These are phyloP conservation scores for Trichoderma atrobrunneum DNA, from an alignment of 2,329 filamentous ascomycete species.

Conservation along the genomic window DNA sequence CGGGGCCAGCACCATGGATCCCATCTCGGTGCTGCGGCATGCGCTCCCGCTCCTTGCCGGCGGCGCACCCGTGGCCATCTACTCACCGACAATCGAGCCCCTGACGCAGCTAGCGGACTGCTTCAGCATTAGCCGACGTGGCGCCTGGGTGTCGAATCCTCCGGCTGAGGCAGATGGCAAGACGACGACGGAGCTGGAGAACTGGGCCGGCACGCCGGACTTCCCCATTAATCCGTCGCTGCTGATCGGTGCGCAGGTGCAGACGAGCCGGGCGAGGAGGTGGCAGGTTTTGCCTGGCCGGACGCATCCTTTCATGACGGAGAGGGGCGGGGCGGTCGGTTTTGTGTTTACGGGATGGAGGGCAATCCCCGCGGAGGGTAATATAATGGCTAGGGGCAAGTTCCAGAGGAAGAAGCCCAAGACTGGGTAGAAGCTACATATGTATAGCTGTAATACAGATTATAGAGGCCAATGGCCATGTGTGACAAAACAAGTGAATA, in stretches of 20 bases:
- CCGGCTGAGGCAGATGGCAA: conserved; percentile 46
- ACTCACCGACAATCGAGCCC: conserved; percentile 77
- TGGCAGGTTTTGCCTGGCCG: conserved; percentile 92
- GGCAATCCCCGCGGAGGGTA: conserved; percentile 75
- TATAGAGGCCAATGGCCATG: background rate
- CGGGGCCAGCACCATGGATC: conserved; percentile 79
- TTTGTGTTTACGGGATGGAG: conserved; percentile 83
- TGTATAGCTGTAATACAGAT: background rate
- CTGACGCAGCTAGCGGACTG: conserved; percentile 75
- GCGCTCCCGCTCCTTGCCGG: conserved; percentile 77
- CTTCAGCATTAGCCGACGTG: conserved; percentile 76
- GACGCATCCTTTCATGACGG: conserved; percentile 93
- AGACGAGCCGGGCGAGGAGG: conserved; percentile 72
- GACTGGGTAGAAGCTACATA: conserved; percentile 19
- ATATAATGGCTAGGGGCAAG: conserved; percentile 78
- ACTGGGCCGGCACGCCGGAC: conserved; percentile 63
- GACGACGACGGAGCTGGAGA: conserved; percentile 49
- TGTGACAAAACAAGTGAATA: background rate
- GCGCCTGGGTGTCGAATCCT: conserved; percentile 64
- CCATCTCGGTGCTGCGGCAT: conserved; percentile 69
- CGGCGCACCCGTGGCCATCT: conserved; percentile 81
- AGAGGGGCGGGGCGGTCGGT: conserved; percentile 80
- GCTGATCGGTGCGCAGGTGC: conserved; percentile 73
- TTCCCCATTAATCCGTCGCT: conserved; percentile 87
- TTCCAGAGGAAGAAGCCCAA: conserved; percentile 61